Percentiles rank a stretch among this genome's conserved stretches.
These are phyloP conservation scores for Exophiala sideris DNA, from an alignment of 2,329 filamentous ascomycete genomes.

Conservation along the genomic window DNA sequence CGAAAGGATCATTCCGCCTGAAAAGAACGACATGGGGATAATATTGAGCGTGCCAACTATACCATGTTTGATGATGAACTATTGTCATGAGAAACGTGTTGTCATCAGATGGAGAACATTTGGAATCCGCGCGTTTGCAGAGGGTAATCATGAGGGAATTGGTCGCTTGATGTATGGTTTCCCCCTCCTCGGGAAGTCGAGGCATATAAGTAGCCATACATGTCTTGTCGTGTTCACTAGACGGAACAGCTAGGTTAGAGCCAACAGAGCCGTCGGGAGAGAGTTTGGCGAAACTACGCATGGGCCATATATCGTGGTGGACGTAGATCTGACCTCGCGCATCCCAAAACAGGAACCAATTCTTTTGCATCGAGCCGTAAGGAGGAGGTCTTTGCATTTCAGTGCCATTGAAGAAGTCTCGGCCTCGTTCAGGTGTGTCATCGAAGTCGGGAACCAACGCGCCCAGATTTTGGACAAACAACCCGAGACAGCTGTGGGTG, in stretches of 20 bases:
- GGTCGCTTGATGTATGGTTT: constrained; percentile 57
- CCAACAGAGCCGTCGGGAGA: constrained; percentile 45
- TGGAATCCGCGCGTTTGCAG: constrained; percentile 47
- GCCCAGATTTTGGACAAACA: constrained; percentile 53
- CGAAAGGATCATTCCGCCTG: constrained; percentile 15
- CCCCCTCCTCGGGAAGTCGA: constrained; percentile 29
- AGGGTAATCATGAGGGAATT: constrained; percentile 57
- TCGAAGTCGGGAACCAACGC: constrained; percentile 32
- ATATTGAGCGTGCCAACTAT: constrained; percentile 40
- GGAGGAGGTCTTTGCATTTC: constrained; percentile 48
- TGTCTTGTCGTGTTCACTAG: constrained; percentile 38
- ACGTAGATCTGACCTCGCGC: constrained; percentile 43
- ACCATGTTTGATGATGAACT: constrained; percentile 54
- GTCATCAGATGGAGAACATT: constrained; percentile 40
- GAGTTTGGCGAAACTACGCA: constrained; percentile 49
- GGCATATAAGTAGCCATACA: constrained; percentile 51
- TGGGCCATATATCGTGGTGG: constrained; percentile 54
- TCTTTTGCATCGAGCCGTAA: constrained; percentile 53
- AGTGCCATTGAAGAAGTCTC: constrained; percentile 39
- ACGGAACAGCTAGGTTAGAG: constrained; percentile 43
- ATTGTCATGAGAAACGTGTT: constrained; percentile 57
- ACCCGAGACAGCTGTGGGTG: constrained; percentile 53
- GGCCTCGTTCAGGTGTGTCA: constrained; percentile 31
- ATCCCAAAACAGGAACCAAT: constrained; percentile 63
- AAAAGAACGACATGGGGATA: constrained; percentile 25